Base-by-base conservation (phyloP, 1,139 yeast genomes). In the Taphrina confusa region DNA sequence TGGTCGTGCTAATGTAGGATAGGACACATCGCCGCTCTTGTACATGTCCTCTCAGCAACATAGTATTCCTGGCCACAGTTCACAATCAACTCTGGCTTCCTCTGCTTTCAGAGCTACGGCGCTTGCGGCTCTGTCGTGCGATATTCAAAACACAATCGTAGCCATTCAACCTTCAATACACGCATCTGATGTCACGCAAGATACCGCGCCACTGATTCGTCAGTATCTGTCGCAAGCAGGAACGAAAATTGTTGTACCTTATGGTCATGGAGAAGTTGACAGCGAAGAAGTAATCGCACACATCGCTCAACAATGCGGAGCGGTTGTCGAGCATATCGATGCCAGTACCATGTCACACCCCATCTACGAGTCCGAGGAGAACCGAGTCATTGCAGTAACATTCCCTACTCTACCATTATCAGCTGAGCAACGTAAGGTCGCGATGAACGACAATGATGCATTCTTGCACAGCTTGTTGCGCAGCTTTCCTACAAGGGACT, bases 221-320 rank as follows among this genome's bases (percentile, higher is more conserved):
- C 36, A 44, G 14, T 42, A 34, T 18, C 50, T 54, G 16, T 23
- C 49, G 11, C 49, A 45, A 16, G 58, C 58, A 3, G 58, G 58
- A 18, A 44, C 58, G 27, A 54, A 54, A 44, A 34, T 54, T 14
- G 58, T 54, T 5, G 58, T 54, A n/a, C 58, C 58, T n/a, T 54
- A 54, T 44, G 58, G 50, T 4, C 58, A 54, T 16, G 58, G 58
- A 2, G 44, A 31, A 14, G 31, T 54, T 27, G 58, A 54, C 31
- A 28, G 31, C 12, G 58, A 42, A 11, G 58, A 54, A 12, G 23
- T 54, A 5, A 30, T 44, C 12, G 22, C 47, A 3, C 51, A 34
- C 18, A 54, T 54, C 27, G 50, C 51, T 18, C 16, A 27, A 1
- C 51, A 54, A 20, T 54, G 58, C 40, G 20, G 33, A 16, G 50